These are phyloP conservation scores for Sesbania bispinosa DNA, from an alignment of 306 rosid genomes.

Conservation along the genomic window DNA sequence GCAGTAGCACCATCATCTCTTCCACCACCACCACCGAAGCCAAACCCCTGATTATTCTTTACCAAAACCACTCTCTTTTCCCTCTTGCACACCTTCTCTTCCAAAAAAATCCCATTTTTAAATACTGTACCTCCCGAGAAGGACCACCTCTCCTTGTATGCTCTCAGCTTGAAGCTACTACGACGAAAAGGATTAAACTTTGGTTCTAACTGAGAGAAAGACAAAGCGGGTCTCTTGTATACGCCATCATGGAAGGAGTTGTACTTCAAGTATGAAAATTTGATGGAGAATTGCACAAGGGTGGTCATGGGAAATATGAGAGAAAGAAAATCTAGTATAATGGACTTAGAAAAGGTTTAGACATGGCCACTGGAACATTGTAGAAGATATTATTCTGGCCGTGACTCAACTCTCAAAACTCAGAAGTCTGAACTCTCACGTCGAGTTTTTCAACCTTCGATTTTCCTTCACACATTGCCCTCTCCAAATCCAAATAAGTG, in stretches of 20 bases:
- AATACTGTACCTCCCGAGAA: conserved; percentile 27
- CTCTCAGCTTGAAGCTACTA: conserved; percentile 38
- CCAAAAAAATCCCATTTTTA: conserved; percentile 37
- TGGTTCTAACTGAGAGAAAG: conserved; percentile 27
- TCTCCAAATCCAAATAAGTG: conserved; percentile 14
- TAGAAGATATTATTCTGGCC: not conserved
- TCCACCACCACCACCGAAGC: conserved; percentile 76
- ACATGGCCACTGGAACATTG: conserved; percentile 24
- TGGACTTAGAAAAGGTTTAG: not conserved
- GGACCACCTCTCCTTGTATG: conserved; percentile 30
- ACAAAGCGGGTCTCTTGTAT: conserved; percentile 41
- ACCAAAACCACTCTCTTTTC: conserved; percentile 55
- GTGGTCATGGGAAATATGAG: conserved; percentile 44
- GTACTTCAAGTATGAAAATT: conserved; percentile 41
- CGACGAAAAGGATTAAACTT: conserved; percentile 38
- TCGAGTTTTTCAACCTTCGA: not conserved
- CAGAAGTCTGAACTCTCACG: too few relatives aligned
- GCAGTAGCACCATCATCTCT: conserved; percentile 66
- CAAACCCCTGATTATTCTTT: conserved; percentile 80
- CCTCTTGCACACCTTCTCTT: conserved; percentile 37
- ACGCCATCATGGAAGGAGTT: conserved; percentile 25
- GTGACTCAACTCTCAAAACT: too few relatives aligned
- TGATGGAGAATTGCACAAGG: conserved; percentile 41
- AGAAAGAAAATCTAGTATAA: conserved; percentile 13
- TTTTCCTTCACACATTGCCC: conserved; percentile 24